Evolutionary conservation across 2,329 filamentous ascomycete species (phyloP).

Genomic region (Sporothrix globosa): DNA sequence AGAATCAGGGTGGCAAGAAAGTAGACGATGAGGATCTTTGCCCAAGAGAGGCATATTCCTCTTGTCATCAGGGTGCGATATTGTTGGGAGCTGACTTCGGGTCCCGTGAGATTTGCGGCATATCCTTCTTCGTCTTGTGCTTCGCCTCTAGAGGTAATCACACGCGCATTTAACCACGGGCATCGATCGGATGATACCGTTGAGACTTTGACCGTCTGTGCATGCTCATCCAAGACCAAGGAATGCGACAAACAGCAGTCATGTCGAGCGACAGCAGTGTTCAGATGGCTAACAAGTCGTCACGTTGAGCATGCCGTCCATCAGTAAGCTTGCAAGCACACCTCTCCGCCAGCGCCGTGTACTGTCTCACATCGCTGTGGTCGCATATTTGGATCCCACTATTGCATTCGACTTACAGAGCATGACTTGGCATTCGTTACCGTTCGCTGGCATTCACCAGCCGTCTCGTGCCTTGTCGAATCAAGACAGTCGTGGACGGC

Average conservation of each 20-base stretch:
- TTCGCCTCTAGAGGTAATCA: background rate
- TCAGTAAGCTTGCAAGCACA: background rate
- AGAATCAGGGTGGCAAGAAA: background rate
- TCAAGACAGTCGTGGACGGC: background rate
- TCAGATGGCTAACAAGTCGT: background rate
- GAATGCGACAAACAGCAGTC: background rate
- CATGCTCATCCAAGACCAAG: slow-evolving; percentile 9
- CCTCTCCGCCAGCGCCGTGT: background rate
- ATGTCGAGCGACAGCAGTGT: background rate
- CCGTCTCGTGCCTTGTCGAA: background rate
- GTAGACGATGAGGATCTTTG: slow-evolving; percentile 11
- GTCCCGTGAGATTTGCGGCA: slow-evolving; percentile 13
- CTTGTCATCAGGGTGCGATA: background rate
- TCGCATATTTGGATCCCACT: background rate
- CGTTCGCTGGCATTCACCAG: background rate
- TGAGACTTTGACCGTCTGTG: background rate
- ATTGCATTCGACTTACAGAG: background rate
- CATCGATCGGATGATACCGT: background rate
- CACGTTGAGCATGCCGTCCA: background rate
- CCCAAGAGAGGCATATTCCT: slow-evolving; percentile 19
- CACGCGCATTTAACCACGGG: background rate
- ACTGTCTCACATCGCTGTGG: slow-evolving; percentile 3
- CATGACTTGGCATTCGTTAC: background rate
- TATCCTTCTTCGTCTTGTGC: background rate
- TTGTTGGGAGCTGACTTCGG: background rate